Percentiles rank a stretch among this genome's conserved stretches.
phyloP scores from a whole-genome alignment of 495 filamentous ascomycete species.

The Amniculicola lignicola region DNA sequence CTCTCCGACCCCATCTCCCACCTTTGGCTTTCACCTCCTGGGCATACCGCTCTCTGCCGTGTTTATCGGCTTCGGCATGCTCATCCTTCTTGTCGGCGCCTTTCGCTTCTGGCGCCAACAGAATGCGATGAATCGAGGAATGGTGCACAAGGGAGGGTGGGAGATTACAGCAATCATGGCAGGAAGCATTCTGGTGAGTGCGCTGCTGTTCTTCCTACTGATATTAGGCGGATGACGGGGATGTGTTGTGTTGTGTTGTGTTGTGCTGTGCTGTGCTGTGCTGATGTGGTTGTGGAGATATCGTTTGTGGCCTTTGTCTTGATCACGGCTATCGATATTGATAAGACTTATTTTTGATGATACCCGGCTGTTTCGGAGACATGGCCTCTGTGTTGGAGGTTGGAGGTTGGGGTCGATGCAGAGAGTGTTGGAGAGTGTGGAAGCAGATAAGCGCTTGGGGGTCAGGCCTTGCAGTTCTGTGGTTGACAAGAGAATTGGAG shows the following conservation, averaged over 20 bases:
- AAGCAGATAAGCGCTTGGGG: background rate
- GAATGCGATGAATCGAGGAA: slow-evolving; percentile 62
- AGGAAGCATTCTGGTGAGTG: slow-evolving; percentile 51
- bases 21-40: slow-evolving; percentile 59
- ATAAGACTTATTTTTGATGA: slow-evolving; percentile 17
- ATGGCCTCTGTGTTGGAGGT: background rate
- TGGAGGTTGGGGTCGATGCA: background rate
- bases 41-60: slow-evolving; percentile 62
- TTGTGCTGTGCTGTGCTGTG: too few species aligned
- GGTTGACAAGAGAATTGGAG: background rate
- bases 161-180: slow-evolving; percentile 59
- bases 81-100: slow-evolving; percentile 56
- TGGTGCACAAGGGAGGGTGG: slow-evolving; percentile 63
- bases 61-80: slow-evolving; percentile 58
- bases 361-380: background rate
- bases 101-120: slow-evolving; percentile 70
- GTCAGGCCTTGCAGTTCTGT: background rate
- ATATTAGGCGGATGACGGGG: slow-evolving; percentile 8
- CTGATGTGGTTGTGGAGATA: too few species aligned
- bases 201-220: slow-evolving; percentile 18
- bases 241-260: too few species aligned
- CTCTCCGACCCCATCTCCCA: slow-evolving; percentile 37
- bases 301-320: slow-evolving; percentile 24
- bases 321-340: slow-evolving; percentile 22
- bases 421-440: background rate